Base-by-base conservation (phyloP, 495 filamentous ascomycete species). In the Aspergillus taichungensis region DNA sequence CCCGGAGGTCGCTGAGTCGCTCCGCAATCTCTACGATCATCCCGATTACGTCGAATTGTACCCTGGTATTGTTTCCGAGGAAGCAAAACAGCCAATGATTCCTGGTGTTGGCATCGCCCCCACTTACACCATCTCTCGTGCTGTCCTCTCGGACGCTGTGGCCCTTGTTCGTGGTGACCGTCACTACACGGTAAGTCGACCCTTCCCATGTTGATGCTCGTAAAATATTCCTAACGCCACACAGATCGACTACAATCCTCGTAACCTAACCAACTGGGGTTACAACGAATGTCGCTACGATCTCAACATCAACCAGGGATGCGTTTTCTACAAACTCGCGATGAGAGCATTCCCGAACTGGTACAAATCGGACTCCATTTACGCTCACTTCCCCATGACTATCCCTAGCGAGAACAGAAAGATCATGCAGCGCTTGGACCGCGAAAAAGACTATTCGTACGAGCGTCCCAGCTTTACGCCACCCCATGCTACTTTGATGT, bases 321-420 rank as follows among this genome's bases (percentile, higher is more conserved):
- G 83, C 50, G 84, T 91, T 4, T 81, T 90, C 60, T 90, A 90
- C 68, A 94, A 91, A 68, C 71, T 94, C 42, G 81, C 87, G 40
- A 65, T 83, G 38, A 75, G 84, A 13, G 83, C 87, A 3, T 88
- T 94, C 73, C 88, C 88, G 2, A 76, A 83, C 50, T 78, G 82
- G 58, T 91, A 86, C 77, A 83, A 81, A 59, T 57, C 68, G 28
- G 83, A 92, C 63, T 89, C 85, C 1, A 79, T 90, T 46, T 94
- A 92, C 48, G 86, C 86, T n/a, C 84, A 88, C 53, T 92, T 85
- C 56, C 88, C 88, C 5, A 85, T 94, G 78, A 87, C 84, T 6
- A 80, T 85, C 18, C 84, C 85, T 8, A 53, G 63, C 29, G 87
- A 92, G 61, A 92, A 85, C 52, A 62, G 69, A 34, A 79, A 78